phyloP scores from a whole-genome alignment of 2,329 filamentous ascomycete species.

The Tolypocladium ovalisporum region DNA sequence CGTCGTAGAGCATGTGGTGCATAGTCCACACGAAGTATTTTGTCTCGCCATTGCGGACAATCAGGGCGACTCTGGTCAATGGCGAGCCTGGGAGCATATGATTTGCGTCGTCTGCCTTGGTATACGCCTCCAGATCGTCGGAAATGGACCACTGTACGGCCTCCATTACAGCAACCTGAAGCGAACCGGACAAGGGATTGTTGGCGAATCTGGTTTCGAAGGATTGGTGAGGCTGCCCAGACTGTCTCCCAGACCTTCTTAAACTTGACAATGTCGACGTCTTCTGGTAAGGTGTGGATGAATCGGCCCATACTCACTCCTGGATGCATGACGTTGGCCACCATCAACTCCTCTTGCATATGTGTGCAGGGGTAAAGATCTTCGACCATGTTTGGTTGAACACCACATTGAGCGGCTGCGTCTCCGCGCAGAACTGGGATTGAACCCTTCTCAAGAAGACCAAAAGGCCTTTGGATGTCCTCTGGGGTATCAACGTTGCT shows the following conservation, averaged over 20 bases:
- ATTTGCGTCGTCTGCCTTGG: not conserved
- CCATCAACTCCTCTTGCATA: constrained; percentile 1
- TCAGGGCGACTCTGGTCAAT: not conserved
- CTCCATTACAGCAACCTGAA: constrained; percentile 2
- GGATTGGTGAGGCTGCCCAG: not conserved
- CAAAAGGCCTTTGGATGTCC: not conserved
- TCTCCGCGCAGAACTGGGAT: not conserved
- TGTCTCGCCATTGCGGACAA: not conserved
- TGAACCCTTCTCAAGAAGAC: not conserved
- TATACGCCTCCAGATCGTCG: not conserved
- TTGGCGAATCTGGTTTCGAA: not conserved
- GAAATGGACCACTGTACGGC: not conserved
- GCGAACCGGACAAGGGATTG: not conserved
- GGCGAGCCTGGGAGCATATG: not conserved
- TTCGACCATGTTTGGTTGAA: not conserved
- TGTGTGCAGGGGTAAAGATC: constrained; percentile 1
- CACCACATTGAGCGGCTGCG: not conserved
- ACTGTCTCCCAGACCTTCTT: constrained; percentile 14
- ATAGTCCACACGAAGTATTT: constrained; percentile 9
- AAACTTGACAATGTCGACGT: constrained; percentile 12
- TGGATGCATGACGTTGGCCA: not conserved
- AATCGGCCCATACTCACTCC: not conserved
- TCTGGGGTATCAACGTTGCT: not conserved
- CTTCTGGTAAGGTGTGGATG: not conserved
- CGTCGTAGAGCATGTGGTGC: constrained; percentile 14